Base-by-base conservation (phyloP, 1,284 basidiomycete species). In the Microbotryum intermedium region DNA sequence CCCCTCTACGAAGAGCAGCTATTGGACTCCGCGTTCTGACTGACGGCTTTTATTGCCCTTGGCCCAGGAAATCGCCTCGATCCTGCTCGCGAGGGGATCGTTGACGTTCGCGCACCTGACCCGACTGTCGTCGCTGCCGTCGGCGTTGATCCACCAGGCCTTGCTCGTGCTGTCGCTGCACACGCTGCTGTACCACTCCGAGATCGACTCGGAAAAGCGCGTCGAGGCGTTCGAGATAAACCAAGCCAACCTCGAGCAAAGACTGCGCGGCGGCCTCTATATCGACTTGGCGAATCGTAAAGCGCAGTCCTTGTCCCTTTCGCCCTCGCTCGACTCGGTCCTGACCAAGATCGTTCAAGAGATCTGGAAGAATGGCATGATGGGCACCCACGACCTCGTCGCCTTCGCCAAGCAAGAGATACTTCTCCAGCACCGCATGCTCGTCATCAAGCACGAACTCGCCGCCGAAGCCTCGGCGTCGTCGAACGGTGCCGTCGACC, bases 111-210 rank as follows among this genome's bases (percentile, higher is more conserved):
- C 80, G 4, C 75, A 77, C 13, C 69, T 81, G 29, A 59, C 67
- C 6, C 83, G 86, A 64, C 76, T 94, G 72, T 81, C 86, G 9
- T 65, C 68, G 46, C 73, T 88, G 45, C 84, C 83, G 70, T 80
- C 84, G 9, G 81, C 84, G 20, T 83, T 82, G 2, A 80, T 87
- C 29, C 83, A 87, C 56, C 85, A 86, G 23, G 80, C 85, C 29
- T 79, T 97, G 52, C 77, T 97, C 58, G 82, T 87, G 53, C 82
- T 98, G 55, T 81, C 93, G 26, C 93, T 97, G 75, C 93, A 98
- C 74, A 91, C 93, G 73, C 77, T 74, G 56, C 69, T 74, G 42
- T 76, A 70, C 69, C 75, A 76, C 65, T 71, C 70, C 42, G 70
- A 67, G 21, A 65, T 64, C 52, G 69, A 69, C 44, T 54, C 62